Base-by-base conservation (phyloP, 73 alveolate genomes). In the Symbiodinium pilosum region DNA sequence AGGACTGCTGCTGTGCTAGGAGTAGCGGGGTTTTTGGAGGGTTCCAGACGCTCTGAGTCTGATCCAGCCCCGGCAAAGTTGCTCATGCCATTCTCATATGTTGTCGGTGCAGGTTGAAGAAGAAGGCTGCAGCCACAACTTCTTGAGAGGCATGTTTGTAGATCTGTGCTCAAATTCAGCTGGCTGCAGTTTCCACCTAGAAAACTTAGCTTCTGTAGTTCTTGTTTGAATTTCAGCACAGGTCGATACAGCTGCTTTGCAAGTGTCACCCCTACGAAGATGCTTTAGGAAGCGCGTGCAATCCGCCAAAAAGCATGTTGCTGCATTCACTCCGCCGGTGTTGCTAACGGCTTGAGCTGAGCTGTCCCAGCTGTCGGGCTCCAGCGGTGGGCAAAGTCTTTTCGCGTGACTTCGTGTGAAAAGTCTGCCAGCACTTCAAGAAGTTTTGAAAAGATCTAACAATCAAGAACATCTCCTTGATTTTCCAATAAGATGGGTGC, bases 401-500 rank as follows among this genome's bases (percentile, higher is more conserved):
- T n/a, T n/a, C n/a, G n/a, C n/a, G n/a, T n/a, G n/a, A n/a, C n/a
- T n/a, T n/a, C n/a, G n/a, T n/a, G n/a, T n/a, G n/a, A n/a, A n/a
- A n/a, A n/a, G n/a, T n/a, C n/a, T n/a, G n/a, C n/a, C n/a, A n/a
- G n/a, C n/a, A n/a, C n/a, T n/a, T n/a, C n/a, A n/a, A n/a, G n/a
- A n/a, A n/a, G n/a, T n/a, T n/a, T n/a, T n/a, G n/a, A n/a, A n/a
- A n/a, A n/a, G n/a, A n/a, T n/a, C n/a, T n/a, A n/a, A n/a, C n/a
- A n/a, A n/a, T n/a, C n/a, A n/a, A n/a, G n/a, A n/a, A n/a, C n/a
- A n/a, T n/a, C n/a, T n/a, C n/a, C n/a, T n/a, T n/a, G n/a, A n/a
- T n/a, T n/a, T 87, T 64, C 18, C 36, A 18, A 14, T 40, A 44
- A 41, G 20, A 89, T 89, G 95, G 95, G 95, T 4, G 95, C 95